Evolutionary conservation across 2,329 filamentous ascomycete genomes (phyloP).

Genomic region (Aspergillus hiratsukae): DNA sequence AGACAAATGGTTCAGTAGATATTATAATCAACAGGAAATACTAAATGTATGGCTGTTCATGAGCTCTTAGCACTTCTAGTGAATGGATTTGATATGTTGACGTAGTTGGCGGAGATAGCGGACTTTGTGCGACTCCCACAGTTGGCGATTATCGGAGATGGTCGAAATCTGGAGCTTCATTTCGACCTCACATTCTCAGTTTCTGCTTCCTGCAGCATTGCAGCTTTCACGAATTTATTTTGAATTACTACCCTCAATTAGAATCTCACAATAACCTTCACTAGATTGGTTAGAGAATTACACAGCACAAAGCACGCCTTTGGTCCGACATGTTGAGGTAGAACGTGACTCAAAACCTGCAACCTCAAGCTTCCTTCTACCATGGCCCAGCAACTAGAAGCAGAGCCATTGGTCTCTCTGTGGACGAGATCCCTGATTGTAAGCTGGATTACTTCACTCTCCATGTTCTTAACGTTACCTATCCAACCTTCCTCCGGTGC

Average conservation of each 20-base stretch:
- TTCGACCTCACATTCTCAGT: background rate
- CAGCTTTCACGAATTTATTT: background rate
- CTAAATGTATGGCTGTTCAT: background rate
- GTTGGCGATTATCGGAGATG: constrained; percentile 15
- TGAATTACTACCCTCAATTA: background rate
- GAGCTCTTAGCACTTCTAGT: background rate
- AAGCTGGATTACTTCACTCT: constrained; percentile 10
- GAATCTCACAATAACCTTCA: background rate
- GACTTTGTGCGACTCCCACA: constrained; percentile 10
- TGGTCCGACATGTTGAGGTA: background rate
- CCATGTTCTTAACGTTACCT: background rate
- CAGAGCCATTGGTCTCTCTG: constrained; percentile 35
- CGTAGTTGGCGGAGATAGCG: constrained; percentile 19
- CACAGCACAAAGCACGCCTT: too few species aligned
- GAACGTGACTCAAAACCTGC: background rate
- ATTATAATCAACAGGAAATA: constrained; percentile 9
- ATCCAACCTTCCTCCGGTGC: constrained; percentile 1
- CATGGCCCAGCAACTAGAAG: constrained; percentile 27
- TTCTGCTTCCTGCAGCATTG: background rate
- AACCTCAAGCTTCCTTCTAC: background rate
- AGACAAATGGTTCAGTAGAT: constrained; percentile 13
- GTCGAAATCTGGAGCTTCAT: constrained; percentile 6
- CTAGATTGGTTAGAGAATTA: background rate
- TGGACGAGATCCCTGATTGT: constrained; percentile 43
- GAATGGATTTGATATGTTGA: constrained; percentile 3